Evolutionary conservation across 2,329 filamentous ascomycete species (phyloP).

Genomic region (Venturia oleaginea): DNA sequence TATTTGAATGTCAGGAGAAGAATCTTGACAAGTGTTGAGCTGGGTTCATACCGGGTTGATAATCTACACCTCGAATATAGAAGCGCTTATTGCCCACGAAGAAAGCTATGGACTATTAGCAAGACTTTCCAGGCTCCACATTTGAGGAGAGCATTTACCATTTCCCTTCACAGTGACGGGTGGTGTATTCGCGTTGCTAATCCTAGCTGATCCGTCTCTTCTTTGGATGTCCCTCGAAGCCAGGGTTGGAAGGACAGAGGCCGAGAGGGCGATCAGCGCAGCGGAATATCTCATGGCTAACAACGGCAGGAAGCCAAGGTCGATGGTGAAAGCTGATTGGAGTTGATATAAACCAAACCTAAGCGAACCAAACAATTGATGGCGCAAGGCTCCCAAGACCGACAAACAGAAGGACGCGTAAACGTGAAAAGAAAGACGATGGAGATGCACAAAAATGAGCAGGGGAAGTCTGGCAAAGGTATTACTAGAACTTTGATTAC

Average conservation of each 20-base stretch:
- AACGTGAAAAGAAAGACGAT: neutral
- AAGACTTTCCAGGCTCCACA: neutral
- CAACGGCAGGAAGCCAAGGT: neutral
- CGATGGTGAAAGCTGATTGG: neutral
- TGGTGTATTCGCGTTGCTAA: conserved; percentile 7
- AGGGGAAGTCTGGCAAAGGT: neutral
- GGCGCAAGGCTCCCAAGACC: neutral
- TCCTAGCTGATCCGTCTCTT: neutral
- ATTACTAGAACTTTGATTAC: neutral
- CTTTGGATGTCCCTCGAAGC: neutral
- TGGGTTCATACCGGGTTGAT: conserved; percentile 44
- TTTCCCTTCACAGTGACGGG: conserved; percentile 10
- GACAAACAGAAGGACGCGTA: neutral
- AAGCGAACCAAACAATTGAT: neutral
- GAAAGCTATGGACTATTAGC: conserved; percentile 37
- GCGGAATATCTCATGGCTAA: neutral
- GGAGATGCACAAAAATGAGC: neutral
- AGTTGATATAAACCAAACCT: neutral
- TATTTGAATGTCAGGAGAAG: neutral
- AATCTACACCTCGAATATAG: conserved; percentile 55
- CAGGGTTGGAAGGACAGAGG: neutral
- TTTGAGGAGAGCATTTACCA: neutral
- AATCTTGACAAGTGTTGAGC: too few species aligned
- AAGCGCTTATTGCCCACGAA: conserved; percentile 53
- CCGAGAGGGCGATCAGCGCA: neutral